Conservation (phyloP, 495 filamentous ascomycete genomes). For the Beverwykella pulmonaria region DNA sequence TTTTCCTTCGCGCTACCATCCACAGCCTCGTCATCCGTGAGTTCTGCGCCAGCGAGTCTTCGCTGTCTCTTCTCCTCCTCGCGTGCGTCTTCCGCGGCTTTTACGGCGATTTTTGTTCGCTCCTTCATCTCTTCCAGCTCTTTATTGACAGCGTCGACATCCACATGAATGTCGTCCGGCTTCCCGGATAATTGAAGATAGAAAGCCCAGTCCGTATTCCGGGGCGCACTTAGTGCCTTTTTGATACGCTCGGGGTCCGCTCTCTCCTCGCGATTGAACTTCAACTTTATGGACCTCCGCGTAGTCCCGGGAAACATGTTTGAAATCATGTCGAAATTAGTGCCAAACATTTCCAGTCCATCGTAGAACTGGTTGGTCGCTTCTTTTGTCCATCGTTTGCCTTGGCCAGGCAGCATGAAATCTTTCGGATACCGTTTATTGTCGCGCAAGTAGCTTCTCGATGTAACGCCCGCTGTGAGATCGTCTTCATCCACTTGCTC, state of each 20-base stretch:
- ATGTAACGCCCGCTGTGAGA: constrained; percentile 75
- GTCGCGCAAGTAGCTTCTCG: constrained; percentile 67
- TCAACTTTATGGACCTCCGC: constrained; percentile 81
- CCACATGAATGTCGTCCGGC: constrained; percentile 35
- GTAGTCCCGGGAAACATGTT: constrained; percentile 76
- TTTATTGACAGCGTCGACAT: constrained; percentile 34
- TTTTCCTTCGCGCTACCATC: constrained; percentile 39
- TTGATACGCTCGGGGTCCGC: constrained; percentile 69
- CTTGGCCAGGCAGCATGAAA: constrained; percentile 53
- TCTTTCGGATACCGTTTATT: constrained; percentile 42
- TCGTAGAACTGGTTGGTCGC: constrained; percentile 84
- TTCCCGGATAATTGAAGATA: constrained; percentile 39
- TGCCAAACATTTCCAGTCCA: constrained; percentile 83
- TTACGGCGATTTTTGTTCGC: constrained; percentile 62
- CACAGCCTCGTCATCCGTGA: constrained; percentile 43
- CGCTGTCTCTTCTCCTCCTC: constrained; percentile 60
- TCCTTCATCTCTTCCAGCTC: constrained; percentile 38
- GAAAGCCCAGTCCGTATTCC: constrained; percentile 27
- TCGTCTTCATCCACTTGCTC: constrained; percentile 81
- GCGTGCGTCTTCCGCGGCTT: constrained; percentile 68
- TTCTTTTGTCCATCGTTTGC: constrained; percentile 72
- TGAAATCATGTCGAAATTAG: constrained; percentile 87
- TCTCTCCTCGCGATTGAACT: constrained; percentile 92
- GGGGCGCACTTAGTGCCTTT: constrained; percentile 55
- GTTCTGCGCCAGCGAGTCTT: constrained; percentile 52